Conservation (phyloP, 2,329 filamentous ascomycete genomes). For the Cyphellophora europaea region DNA sequence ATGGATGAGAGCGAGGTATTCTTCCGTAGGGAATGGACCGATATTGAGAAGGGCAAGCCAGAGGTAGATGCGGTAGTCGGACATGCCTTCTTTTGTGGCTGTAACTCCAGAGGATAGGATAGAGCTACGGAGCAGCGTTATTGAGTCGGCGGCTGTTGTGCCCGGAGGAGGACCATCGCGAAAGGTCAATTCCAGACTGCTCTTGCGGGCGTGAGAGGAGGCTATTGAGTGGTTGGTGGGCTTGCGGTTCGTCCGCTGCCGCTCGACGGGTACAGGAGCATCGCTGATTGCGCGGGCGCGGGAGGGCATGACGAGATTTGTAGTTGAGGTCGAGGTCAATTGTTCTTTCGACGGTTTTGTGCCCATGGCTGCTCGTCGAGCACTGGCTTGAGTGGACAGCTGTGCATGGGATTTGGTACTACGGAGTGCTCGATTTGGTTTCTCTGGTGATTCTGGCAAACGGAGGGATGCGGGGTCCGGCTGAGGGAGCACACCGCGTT, state of each 20-base stretch:
- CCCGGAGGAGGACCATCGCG: conserved; percentile 70
- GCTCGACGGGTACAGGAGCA: conserved; percentile 38
- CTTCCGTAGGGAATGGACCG: conserved; percentile 72
- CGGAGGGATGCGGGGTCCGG: conserved; percentile 10
- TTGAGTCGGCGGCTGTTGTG: conserved; percentile 37
- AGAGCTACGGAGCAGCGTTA: conserved; percentile 39
- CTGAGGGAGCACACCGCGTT: conserved; percentile 11
- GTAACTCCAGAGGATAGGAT: conserved; percentile 41
- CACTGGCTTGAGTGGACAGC: conserved; percentile 35
- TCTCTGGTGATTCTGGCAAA: conserved; percentile 16
- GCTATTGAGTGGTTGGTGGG: conserved; percentile 31
- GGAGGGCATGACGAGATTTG: conserved; percentile 13
- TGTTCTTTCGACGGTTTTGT: conserved; percentile 24
- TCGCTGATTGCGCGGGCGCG: conserved; percentile 62
- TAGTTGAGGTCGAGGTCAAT: conserved; percentile 19
- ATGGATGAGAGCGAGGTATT: conserved; percentile 83
- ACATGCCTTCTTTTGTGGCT: conserved; percentile 53
- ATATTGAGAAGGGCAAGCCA: conserved; percentile 92
- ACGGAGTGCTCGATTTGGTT: conserved; percentile 3
- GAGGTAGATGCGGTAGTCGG: conserved; percentile 83
- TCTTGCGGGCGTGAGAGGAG: conserved; percentile 34
- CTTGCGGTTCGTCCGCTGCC: conserved; percentile 11
- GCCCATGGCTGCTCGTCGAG: conserved; percentile 28
- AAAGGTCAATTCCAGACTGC: conserved; percentile 62
- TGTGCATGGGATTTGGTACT: conserved; percentile 54